A percentile compares a stretch with the other conserved stretches of the same genome.
Evolutionary conservation across 2,329 filamentous ascomycete genomes (phyloP).

Genomic region (Myriosclerotinia duriaeana): DNA sequence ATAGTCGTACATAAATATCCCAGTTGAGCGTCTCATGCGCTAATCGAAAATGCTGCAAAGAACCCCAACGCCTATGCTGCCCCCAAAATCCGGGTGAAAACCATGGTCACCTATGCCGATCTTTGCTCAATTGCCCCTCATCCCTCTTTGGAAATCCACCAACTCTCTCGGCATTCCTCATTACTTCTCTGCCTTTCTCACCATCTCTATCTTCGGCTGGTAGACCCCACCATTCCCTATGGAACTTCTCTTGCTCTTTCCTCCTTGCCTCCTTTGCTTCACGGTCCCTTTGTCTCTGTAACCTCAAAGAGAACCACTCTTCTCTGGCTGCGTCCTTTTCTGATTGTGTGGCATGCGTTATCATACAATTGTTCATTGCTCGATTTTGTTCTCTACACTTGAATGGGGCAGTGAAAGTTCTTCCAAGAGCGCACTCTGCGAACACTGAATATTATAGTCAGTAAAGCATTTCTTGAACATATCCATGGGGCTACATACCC

Average conservation of each 20-base stretch:
- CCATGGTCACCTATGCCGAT: conserved; percentile 39
- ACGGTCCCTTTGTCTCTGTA: conserved; percentile 66
- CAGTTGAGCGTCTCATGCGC: conserved; percentile 20
- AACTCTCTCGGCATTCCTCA: conserved; percentile 55
- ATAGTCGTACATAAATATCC: conserved; percentile 32
- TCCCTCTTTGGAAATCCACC: conserved; percentile 52
- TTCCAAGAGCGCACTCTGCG: conserved; percentile 81
- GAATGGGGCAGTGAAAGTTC: conserved; percentile 86
- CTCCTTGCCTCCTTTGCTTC: conserved; percentile 62
- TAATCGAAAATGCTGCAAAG: conserved; percentile 31
- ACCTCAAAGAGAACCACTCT: conserved; percentile 84
- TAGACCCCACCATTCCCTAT: conserved; percentile 67
- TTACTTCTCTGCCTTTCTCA: conserved; percentile 54
- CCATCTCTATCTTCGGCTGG: conserved; percentile 57
- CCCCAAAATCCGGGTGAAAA: not conserved
- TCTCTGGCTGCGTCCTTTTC: conserved; percentile 86
- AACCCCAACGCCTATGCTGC: conserved; percentile 29
- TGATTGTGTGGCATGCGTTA: conserved; percentile 75
- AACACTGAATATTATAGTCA: conserved; percentile 63
- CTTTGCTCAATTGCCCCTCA: conserved; percentile 40
- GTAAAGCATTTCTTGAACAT: not conserved
- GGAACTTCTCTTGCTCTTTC: conserved; percentile 62
- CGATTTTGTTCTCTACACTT: conserved; percentile 76
- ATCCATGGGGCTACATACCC: conserved; percentile 49
- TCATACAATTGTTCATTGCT: conserved; percentile 93